Evolutionary conservation across 2,329 filamentous ascomycete species (phyloP), one percentile per base, ranked within the genome.

Genomic region (Tothia fuscella): DNA sequence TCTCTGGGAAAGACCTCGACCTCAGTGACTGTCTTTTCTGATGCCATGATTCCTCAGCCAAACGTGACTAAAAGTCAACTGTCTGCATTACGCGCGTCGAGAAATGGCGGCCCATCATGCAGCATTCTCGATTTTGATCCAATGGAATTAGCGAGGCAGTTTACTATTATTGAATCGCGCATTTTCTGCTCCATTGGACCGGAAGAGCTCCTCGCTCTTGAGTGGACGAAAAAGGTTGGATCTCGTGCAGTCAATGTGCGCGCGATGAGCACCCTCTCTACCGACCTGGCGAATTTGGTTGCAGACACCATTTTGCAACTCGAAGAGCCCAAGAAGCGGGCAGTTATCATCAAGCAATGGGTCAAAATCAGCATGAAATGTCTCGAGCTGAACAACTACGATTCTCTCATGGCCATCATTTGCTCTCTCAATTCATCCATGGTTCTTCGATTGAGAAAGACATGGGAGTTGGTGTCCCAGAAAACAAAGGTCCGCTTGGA

Each of bases 401-500:
- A 98, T 56, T 85, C 86, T 0, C 66, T 98, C 9, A 95, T 96
- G 87, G 87, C 91, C 6, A 94, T 98, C 51, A 86, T 94, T 53
- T 95, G 88, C 67, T 88, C 84, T 7, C 65, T 98, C 37, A 93
- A 93, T 61, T 88, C 83, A 44, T 93, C 88, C 13, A 89, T 87
- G 52, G 89, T 98, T 50, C 78, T 78, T 42, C 83, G 91, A 16
- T 68, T 98, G 6, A 84, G 82, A 56, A 82, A 80, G 54, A 98
- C 91, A 0, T 98, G 91, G 91, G 91, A 96, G 42, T 60, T 79
- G 10, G 77, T 98, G 7, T 89, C 85, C 4, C 70, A 73, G 33
- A 95, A 85, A 67, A 86, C 85, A 38, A 89, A 87, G 56, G 75
- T 80, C 42, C 75, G 80, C 51, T 72, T 96, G 16, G 83, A 86